Evolutionary conservation across 1,139 yeast genomes (phyloP), one percentile per base, ranked within the genome.

Genomic region (Yamadazyma triangularis): DNA sequence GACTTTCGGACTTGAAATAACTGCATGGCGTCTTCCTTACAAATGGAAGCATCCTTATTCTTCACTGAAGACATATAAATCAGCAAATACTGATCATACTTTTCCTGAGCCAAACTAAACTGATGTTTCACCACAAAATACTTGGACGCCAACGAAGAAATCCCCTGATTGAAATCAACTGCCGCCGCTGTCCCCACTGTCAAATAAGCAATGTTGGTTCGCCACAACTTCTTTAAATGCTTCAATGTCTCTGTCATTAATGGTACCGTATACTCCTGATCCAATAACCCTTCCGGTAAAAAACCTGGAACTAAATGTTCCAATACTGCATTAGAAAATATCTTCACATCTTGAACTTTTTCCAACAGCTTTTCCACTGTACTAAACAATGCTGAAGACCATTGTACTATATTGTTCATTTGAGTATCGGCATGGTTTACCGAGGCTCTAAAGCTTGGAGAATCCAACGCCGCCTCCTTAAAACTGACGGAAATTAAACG

Each of bases 391-490:
- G 80, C 79, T 15, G 70, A 72, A 9, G 86, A 53, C 89, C 96
- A 84, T 34, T 70, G 70, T 33, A 83, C 88, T 20, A 87, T 69
- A 29, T 75, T 72, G 20, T 70, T 75, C n/a, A 87, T 60, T 48
- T 85, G 89, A 15, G 64, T 56, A 40, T 80, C 82, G 38, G 76
- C 55, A 49, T 79, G 86, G 48, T 84, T 81, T 25, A 75, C 70
- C 4, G 80, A 70, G 0, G 97, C 95, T 29, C 97, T 64, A 57
- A 91, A 91, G 26, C 89, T 75, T 3, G 97, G 97, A 3, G 95
- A 80, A 55, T 91, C 97, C 33, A 87, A 57, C 0, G 95, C 88
- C 0, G 96, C 96, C 49, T 91, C 99, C 49, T 87, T 88, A 47
- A 87, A 75, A 14, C 77, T 70, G 1, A 88, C 95, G 0, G 95